Base-by-base conservation (phyloP, 176 grass and related monocot species). In the Zea luxurians region DNA sequence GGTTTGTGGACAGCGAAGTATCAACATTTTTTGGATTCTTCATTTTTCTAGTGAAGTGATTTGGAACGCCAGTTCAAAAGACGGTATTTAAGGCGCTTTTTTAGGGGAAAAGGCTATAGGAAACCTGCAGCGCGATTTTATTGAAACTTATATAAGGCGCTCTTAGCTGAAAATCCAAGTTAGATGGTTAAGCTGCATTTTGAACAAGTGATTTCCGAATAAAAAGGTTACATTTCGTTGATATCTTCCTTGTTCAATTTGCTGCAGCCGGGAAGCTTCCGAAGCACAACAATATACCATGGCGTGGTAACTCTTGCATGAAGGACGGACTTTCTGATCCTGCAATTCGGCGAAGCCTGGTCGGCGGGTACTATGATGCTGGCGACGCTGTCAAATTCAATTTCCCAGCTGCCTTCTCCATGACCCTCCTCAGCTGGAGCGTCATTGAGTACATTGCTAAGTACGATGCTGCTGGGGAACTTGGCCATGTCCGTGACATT, bases 351-450 rank as follows among this genome's bases (percentile, higher is more conserved):
- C 86, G 80, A 64, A 89, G 85, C 64, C 91, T 93, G 4, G 91
- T 86, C 1, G 91, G 94, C 0, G 94, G 94, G 1, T 97, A 86
- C 81, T 97, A 93, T 15, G 94, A 97, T 13, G 94, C 73, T 2
- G 94, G 94, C 4, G 85, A 64, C 18, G 94, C 94, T 4, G 70
- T 91, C 41, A 97, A 97, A 78, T 93, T 91, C 73, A 97, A 93
- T 76, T 97, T 97, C 69, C 91, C 94, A 16, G 59, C 75, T 57
- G 90, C 94, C 40, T 91, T 97, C 66, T 90, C 94, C 84, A 90
- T 97, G 89, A 97, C 94, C 35, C 80, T 97, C 72, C 84, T 97
- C 11, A 93, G 94, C 82, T 97, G 94, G 94, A 93, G 94, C 34
- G 87, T 97, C 75, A 93, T 97, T 36, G 94, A 97, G 82, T 97